Evolutionary conservation across 2,329 filamentous ascomycete genomes (phyloP), one percentile per base, ranked within the genome.

Genomic region (Lachnellula arida): DNA sequence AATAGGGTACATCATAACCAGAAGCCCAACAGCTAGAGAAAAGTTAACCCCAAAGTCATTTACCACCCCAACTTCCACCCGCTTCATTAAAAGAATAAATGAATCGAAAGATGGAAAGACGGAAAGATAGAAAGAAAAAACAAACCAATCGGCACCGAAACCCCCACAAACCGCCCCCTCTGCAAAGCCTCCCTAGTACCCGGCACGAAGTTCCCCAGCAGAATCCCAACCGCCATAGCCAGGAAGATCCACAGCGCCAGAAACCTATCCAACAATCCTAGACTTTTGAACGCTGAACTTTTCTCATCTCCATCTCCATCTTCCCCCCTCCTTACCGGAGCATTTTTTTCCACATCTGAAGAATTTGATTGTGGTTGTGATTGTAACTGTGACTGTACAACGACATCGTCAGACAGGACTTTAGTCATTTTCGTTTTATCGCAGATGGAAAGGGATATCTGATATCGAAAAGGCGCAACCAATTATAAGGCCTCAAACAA

Each of bases 1-100:
- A 57, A 96, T 95, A 0, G 91, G 91, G 67, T 94, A 96, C 89
- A 96, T 96, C 90, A 96, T 96, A 43, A 95, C 85, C 1, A 96
- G 78, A 0, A 96, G 74, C 0, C 91, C 90, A 48, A 95, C 75
- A 0, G 90, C 89, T 89, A 58, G 19, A 19, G 19, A 19, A 19
- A 19, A 55, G 25, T 5, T 4, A 8, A 37, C 7, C 37, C 14
- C 2, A 40, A 40, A 53, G 28, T 25, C 19, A 37, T 5, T 34
- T 2, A 19, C 1, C 19, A 19, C 1, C 19, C 1, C 19, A 19
- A 19, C 19, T 19, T 23, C 35, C 12, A 28, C 46, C 6, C 9
- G 25, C n/a, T n/a, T n/a, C n/a, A n/a, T n/a, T n/a, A n/a, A n/a
- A n/a, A n/a, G n/a, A n/a, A n/a, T n/a, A n/a, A n/a, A n/a, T n/a